These are phyloP conservation scores for Pleurotus salmoneostramineus DNA, from an alignment of 768 basidiomycete genomes.

Conservation along the genomic window DNA sequence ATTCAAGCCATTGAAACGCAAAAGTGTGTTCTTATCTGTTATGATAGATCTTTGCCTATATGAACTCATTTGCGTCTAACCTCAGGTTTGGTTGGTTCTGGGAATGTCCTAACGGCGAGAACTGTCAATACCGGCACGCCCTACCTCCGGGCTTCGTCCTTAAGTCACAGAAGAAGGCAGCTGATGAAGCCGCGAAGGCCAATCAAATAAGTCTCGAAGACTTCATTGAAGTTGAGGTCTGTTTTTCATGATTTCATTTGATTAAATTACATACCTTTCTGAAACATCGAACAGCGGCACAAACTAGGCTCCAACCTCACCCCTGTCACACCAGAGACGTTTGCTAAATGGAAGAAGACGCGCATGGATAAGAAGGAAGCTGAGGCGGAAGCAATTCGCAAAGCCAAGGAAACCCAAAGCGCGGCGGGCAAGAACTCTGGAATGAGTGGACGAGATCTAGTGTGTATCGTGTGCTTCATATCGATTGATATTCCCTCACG, in stretches of 20 bases:
- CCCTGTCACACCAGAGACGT: conserved; percentile 88
- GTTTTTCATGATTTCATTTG: conserved; percentile 12
- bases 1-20: conserved; percentile 93
- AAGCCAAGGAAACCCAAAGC: conserved; percentile 76
- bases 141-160: conserved; percentile 95
- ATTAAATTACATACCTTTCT: conserved; percentile 2
- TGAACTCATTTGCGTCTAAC: neutral
- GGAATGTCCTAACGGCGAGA: conserved; percentile 87
- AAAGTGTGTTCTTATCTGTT: conserved; percentile 44
- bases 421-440: conserved; percentile 88
- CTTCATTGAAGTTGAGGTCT: conserved; percentile 94
- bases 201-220: conserved; percentile 91
- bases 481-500: conserved; percentile 8
- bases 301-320: conserved; percentile 90
- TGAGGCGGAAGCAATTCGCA: conserved; percentile 75
- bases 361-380: conserved; percentile 94
- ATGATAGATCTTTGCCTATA: neutral
- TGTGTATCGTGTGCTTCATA: conserved; percentile 30
- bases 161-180: conserved; percentile 89
- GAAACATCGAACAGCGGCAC: conserved; percentile 60
- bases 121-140: conserved; percentile 93
- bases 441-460: conserved; percentile 95
- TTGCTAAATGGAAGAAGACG: conserved; percentile 94
- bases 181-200: conserved; percentile 87
- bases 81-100: conserved; percentile 90